Percentiles rank a stretch among this genome's conserved stretches.
Conservation (phyloP, 2,329 filamentous ascomycete genomes). For the Sarocladium kiliense region DNA sequence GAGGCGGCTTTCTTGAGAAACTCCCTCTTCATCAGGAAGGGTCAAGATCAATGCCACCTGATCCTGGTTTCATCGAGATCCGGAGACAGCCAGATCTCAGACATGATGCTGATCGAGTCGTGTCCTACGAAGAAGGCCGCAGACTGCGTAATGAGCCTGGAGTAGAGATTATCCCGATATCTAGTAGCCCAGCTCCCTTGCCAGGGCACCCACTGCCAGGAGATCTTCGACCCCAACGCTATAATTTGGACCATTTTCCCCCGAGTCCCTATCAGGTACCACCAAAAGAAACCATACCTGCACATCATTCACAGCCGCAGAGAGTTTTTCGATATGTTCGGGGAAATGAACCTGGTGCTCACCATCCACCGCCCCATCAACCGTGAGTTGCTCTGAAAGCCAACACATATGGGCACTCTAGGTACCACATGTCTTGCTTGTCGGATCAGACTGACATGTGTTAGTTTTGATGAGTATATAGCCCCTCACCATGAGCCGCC, state of each 20-base stretch:
- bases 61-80: conserved; percentile 3
- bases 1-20: conserved; percentile 31
- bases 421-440: too few relatives aligned
- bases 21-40: conserved; percentile 12
- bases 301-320: neutral
- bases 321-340: conserved; percentile 1
- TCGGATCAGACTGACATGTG: neutral
- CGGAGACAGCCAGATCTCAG: neutral
- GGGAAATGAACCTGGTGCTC: neutral
- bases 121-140: conserved; percentile 13
- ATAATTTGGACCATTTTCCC: neutral
- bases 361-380: neutral
- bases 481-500: neutral
- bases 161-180: conserved; percentile 7
- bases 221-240: neutral
- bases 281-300: neutral
- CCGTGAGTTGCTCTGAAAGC: neutral
- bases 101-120: conserved; percentile 2
- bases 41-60: neutral
- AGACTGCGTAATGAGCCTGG: conserved; percentile 12
- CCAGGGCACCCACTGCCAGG: neutral
- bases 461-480: neutral
- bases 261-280: neutral
- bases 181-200: neutral
- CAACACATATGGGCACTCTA: neutral